These are phyloP conservation scores for Pyrus hybrid DNA, from an alignment of 331 rosid species.

Conservation along the genomic window DNA sequence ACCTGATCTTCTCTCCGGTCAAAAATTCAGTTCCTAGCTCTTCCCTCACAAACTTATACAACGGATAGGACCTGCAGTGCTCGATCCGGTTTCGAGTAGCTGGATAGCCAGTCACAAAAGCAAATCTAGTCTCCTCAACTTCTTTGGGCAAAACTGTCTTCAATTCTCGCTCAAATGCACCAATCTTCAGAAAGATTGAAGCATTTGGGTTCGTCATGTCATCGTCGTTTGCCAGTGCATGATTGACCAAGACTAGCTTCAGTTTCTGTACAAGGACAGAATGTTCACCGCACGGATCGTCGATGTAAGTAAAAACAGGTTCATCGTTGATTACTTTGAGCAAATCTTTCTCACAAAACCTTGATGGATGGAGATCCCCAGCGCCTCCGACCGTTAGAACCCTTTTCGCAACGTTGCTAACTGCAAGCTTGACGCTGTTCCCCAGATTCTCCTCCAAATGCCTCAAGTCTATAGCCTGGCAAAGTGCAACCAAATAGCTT, in stretches of 20 bases:
- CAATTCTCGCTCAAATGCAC: conserved; percentile 29
- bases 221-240: background rate
- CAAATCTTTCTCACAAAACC: conserved; percentile 17
- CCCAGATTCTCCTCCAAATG: conserved; percentile 28
- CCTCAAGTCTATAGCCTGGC: conserved; percentile 24
- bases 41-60: background rate
- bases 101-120: conserved; percentile 13
- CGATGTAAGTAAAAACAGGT: conserved; percentile 8
- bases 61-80: background rate
- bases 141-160: conserved; percentile 29
- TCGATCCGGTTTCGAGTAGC: conserved; percentile 13
- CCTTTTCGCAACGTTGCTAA: conserved; percentile 23
- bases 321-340: background rate
- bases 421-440: conserved; percentile 14
- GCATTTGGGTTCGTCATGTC: conserved; percentile 6
- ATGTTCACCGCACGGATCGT: conserved; percentile 20
- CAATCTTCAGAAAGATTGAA: conserved; percentile 17
- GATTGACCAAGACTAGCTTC: conserved; percentile 5
- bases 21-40: background rate
- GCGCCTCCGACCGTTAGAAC: conserved; percentile 10
- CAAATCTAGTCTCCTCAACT: conserved; percentile 21
- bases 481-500: background rate
- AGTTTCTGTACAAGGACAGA: conserved; percentile 23
- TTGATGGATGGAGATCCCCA: conserved; percentile 21
- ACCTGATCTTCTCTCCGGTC: background rate